Evolutionary conservation across 164 flowering plant species (phyloP), one percentile per base, ranked within the genome.

Genomic region (Tetracentron sinense): DNA sequence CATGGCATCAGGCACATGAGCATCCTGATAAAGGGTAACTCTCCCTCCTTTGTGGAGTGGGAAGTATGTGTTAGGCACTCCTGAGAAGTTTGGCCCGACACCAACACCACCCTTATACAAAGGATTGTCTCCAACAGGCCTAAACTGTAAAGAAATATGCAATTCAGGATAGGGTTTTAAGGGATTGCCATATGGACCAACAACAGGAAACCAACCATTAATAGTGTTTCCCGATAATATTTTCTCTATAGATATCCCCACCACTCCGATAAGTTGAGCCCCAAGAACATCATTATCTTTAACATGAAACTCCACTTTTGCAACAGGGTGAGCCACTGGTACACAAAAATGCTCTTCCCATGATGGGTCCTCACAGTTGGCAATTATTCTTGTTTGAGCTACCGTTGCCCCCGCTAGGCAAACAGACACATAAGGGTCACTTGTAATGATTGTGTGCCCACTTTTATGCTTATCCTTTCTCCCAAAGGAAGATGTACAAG

Each of bases 231-330:
- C 91, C 0, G 84, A 42, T 22, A 74, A 22, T 10, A 89, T 54
- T 60, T 77, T 82, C 31, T 71, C 76, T 15, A 78, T 79, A 0
- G 86, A 44, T 61, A 87, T 77, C 35, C 35, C 77, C 26, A 85
- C 92, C 14, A 75, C 74, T 42, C 93, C 93, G 22, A 89, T 84
- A 23, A 78, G 77, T 51, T 89, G 75, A 7, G 96, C 90, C 12
- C 96, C 96, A 51, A 87, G 83, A 62, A 85, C 58, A 68, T 89
- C 96, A 66, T 89, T 79, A 58, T 89, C 96, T 73, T 89, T 89
- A 6, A 89, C 87, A 54, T 82, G 83, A 59, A 89, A 85, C 72
- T 87, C 96, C 47, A 87, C 68, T 44, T 62, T 73, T 21, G 58
- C 49, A 17, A 81, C 65, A 14, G 89, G 85, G 70, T 89, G 96